Evolutionary conservation across 805 yeast genomes (phyloP).

Genomic region (Kazachstania taianensis): DNA sequence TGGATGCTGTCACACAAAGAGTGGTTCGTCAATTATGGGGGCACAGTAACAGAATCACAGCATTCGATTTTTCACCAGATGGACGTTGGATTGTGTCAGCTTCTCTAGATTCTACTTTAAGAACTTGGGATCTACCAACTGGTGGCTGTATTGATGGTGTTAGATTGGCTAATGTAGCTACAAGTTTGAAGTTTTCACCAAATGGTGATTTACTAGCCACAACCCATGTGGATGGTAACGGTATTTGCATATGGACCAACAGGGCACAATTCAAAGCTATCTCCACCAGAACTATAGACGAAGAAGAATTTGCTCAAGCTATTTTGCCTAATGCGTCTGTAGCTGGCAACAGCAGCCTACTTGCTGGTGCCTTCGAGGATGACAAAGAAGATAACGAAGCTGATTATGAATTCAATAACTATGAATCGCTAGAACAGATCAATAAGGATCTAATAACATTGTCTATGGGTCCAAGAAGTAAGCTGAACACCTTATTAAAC

Average conservation of each 20-base stretch:
- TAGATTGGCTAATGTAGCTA: constrained; percentile 64
- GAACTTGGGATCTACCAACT: constrained; percentile 97
- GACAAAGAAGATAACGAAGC: constrained; percentile 20
- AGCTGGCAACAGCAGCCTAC: constrained; percentile 56
- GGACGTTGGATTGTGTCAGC: constrained; percentile 91
- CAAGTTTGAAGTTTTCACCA: constrained; percentile 71
- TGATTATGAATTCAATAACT: constrained; percentile 28
- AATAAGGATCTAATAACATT: constrained; percentile 56
- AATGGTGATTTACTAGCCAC: constrained; percentile 87
- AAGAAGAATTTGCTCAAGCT: constrained; percentile 55
- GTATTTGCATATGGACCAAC: constrained; percentile 88
- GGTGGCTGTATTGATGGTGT: constrained; percentile 96
- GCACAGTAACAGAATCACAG: constrained; percentile 78
- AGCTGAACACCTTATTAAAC: constrained; percentile 68
- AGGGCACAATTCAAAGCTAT: constrained; percentile 72
- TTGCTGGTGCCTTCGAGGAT: constrained; percentile 66
- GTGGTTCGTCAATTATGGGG: constrained; percentile 85
- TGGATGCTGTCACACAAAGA: constrained; percentile 72
- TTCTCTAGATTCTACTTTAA: constrained; percentile 72
- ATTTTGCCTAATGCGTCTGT: constrained; percentile 71
- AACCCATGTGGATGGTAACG: constrained; percentile 81
- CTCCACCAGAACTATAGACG: constrained; percentile 66
- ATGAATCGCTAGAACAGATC: constrained; percentile 54
- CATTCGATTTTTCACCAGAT: constrained; percentile 84
- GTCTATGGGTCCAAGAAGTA: constrained; percentile 65